Evolutionary conservation across 768 basidiomycete species (phyloP).

Genomic region (Chalciporus sphaerocephalus): DNA sequence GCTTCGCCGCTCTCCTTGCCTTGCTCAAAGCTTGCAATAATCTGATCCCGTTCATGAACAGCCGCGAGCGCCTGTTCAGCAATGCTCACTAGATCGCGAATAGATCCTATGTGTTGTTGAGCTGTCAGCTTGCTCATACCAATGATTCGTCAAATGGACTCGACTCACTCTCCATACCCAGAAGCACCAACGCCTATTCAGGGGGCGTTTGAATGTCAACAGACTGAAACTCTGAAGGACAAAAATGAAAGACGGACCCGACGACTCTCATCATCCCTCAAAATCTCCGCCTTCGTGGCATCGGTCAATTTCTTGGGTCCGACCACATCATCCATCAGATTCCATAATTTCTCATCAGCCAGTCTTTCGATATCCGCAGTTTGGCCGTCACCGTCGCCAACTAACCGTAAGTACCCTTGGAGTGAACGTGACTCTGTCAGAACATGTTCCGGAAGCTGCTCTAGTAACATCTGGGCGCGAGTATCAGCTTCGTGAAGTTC

Average conservation of each 20-base stretch:
- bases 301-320: constrained; percentile 31
- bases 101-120: constrained; percentile 24
- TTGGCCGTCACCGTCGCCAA: constrained; percentile 13
- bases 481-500: constrained; percentile 5
- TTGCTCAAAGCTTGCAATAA: constrained; percentile 9
- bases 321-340: constrained; percentile 40
- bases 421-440: constrained; percentile 36
- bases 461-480: constrained; percentile 30
- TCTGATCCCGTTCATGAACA: constrained; percentile 29
- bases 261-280: constrained; percentile 40
- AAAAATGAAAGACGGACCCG: constrained; percentile 31
- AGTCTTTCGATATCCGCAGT: constrained; percentile 1
- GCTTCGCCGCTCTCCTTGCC: constrained; percentile 8
- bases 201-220: not conserved
- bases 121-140: not conserved
- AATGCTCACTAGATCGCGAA: constrained; percentile 30
- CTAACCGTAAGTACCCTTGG: constrained; percentile 39
- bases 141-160: not conserved
- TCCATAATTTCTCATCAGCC: constrained; percentile 23
- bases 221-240: not conserved
- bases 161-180: constrained; percentile 45
- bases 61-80: constrained; percentile 33
- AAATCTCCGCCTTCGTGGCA: constrained; percentile 36
- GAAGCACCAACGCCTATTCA: constrained; percentile 37
- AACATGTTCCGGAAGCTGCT: constrained; percentile 38